Evolutionary conservation across 2,329 filamentous ascomycete species (phyloP), one percentile per base, ranked within the genome.

Genomic region (Coniochaeta sp.): DNA sequence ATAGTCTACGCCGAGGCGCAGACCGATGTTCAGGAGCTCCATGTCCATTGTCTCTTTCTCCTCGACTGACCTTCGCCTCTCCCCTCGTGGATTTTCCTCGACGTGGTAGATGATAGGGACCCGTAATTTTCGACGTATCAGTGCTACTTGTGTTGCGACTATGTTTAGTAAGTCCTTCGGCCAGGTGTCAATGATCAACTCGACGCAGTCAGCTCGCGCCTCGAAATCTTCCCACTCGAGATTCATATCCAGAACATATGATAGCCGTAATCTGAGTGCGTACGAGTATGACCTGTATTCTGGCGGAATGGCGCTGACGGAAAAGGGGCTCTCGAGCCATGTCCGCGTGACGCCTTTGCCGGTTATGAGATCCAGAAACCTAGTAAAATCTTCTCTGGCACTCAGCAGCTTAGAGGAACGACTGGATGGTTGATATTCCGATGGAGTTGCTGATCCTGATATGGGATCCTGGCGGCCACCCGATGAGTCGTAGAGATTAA

Each of bases 1-100:
- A 64, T 85, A 90, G 59, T 89, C 87, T 1, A 88, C 85, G 1
- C 82, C 85, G 52, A 90, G 77, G 16, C 87, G 82, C 24, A 89
- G 73, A 6, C 86, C 87, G 63, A 89, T 84, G 44, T 83, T 78
- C 24, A 89, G 76, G 31, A 89, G 73, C 59, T 81, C 77, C 16
- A 84, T 71, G 66, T 89, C 88, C 58, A 76, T 70, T 7, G 69
- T 58, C 59, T 76, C 70, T 60, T 70, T 74, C 62, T 79, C 76
- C 14, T 74, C 72, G 3, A 67, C 64, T 1, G 71, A 44, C 34
- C 76, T 69, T 43, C 69, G 69, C n/a, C 74, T 71, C 65, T 77
- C 75, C 43, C 74, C 75, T 24, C 76, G 74, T 0, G 77, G 77
- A 40, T 73, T 72, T 59, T 81, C 79, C 66, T 86, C 82, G 22